Evolutionary conservation across 768 basidiomycete species (phyloP), one percentile per base, ranked within the genome.

Genomic region (Termitomyces sp.): DNA sequence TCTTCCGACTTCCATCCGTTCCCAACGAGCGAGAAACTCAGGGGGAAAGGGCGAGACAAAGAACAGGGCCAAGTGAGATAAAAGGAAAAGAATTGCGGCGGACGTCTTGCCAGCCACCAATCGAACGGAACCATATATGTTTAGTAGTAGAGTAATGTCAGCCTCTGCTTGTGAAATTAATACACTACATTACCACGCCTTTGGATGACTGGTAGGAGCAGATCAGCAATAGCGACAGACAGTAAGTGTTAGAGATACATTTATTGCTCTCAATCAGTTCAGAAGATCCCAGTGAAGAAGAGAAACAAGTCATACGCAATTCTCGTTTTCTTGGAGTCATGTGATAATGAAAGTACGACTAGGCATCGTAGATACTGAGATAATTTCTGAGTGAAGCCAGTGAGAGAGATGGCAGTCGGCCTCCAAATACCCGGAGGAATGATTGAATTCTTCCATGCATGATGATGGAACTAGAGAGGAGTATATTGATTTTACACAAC

Each of bases 1-100:
- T 42, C 43, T 57, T 20, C 37, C 31, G 59, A 58, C 61, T 47
- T 62, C 57, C 61, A 62, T 59, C 49, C n/a, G 59, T 48, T 45
- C 58, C 52, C 56, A 51, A 49, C 37, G 37, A n/a, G 12, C 40
- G 36, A 60, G 54, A 47, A n/a, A 50, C 25, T 25, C 25, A 25
- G 25, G 46, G 54, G 2, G 10, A 15, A 14, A 38, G 15, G 40
- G 2, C 3, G 14, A 50, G 60, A 40, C 5, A 25, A 52, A 36
- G 14, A 52, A 52, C 3, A 11, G 1, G 4, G 6, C 1, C 31
- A 7, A n/a, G 12, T 48, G 8, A 14, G 15, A 43, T 43, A 32
- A 36, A 32, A 20, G 29, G 17, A 59, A 32, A 29, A 17, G 37
- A 36, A 29, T 20, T 56, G 55, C 17, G 42, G 55, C 55, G 31